Base-by-base conservation (phyloP, 352 stramenopile species). In the Phytophthora citricola region DNA sequence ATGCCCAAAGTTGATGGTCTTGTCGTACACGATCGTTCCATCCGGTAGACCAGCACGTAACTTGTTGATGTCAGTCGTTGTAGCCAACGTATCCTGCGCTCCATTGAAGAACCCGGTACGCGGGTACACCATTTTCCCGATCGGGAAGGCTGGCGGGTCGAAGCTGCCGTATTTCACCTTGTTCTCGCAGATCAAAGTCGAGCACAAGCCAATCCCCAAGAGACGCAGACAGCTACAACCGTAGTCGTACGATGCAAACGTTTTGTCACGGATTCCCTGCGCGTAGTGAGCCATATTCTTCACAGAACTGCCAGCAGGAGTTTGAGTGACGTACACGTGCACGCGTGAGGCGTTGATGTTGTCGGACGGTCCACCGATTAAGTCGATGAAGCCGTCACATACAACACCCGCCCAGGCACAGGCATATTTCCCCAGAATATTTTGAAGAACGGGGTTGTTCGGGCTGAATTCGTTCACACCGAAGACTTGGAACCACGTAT, bases 261-360 rank as follows among this genome's bases (percentile, higher is more conserved):
- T 79, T 20, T 84, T 54, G 59, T 73, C 66, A 7, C 78, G 78
- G 39, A 87, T 84, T 10, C 57, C 66, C 50, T 87, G 78, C 10
- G 75, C 78, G 59, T 75, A 86, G 32, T 87, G 78, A 11, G 54
- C 78, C 50, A 87, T 62, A 57, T 82, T 87, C 51, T 87, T 82
- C 40, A 80, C 66, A 0, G 75, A 82, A 29, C 69, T 84, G 14
- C 78, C 75, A 4, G 75, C 69, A 5, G 78, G 75, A 40, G 73
- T 81, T 44, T 87, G 75, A 20, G 69, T 64, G 24, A 84, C 49
- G 51, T 86, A 86, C 20, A 84, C 78, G 17, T 84, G 75, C 15
- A 87, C 78, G 1, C 75, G 71, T 6, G 69, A 76, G 31, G 54
- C 63, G 59, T 84, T 87, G 58, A 87, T 63, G 38, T 84, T 36